Base-by-base conservation (phyloP, 2,329 filamentous ascomycete species). In the Hymenoscyphus fraxineus region DNA sequence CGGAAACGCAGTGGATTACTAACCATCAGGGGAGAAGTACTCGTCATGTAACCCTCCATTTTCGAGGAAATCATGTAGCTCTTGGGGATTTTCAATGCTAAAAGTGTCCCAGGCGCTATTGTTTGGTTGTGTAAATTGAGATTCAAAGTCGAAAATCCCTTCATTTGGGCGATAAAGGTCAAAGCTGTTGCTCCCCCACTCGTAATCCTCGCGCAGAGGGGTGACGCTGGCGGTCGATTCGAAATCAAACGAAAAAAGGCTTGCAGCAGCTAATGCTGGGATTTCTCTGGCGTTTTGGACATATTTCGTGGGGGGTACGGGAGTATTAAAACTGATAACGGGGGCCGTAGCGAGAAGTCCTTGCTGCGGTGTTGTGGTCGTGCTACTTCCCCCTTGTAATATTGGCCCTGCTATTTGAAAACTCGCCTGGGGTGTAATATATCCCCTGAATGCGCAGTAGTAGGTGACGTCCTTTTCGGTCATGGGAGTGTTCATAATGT, bases 381-480 rank as follows among this genome's bases (percentile, higher is more conserved):
- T 32, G 55, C 4, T 27, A 16, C 6, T 56, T 19, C 15, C 19
- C 15, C 38, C 40, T 31, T 41, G 35, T n/a, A 15, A 39, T 31
- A 38, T 47, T 51, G 55, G 57, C 12, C 64, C 64, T 27, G 56
- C 41, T 44, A 64, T 64, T n/a, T 60, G 32, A 19, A 41, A 60
- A 56, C 10, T 58, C 54, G 35, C 41, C 13, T 38, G 47, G 16
- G 27, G 56, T 51, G 64, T 32, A 39, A 72, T 66, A 44, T 69
- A 72, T 16, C 68, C 67, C 39, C 32, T 40, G 2, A 61, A 58
- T 32, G 67, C 65, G 64, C 68, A 72, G 47, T 70, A 68, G 9
- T 63, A 57, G 13, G 72, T 65, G 12, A 73, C 39, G 10, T 73
- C 69, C 57, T 64, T 66, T 38, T 69, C 66, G 2, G 69, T 69